phyloP scores from a whole-genome alignment of 768 basidiomycete genomes.

The Porpolomopsis calyptriformis region DNA sequence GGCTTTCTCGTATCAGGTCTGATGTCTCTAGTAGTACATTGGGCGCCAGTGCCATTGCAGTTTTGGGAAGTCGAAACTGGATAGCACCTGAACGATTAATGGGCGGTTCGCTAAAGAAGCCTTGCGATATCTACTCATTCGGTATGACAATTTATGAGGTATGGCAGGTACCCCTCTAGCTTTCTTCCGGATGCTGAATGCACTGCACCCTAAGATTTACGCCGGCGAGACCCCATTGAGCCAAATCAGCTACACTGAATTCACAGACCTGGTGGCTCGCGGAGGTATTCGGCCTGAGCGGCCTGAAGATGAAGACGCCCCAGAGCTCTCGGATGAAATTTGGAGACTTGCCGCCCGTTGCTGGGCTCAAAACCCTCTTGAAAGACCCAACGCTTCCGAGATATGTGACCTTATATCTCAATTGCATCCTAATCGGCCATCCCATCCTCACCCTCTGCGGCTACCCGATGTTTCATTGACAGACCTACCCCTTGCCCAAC shows the following conservation, averaged over 20 bases:
- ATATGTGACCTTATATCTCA: constrained; percentile 7
- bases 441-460: background rate
- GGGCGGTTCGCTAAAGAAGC: constrained; percentile 9
- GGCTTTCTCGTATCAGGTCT: constrained; percentile 17
- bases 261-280: constrained; percentile 10
- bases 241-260: constrained; percentile 6
- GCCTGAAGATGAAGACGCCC: constrained; percentile 15
- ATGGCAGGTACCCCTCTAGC: background rate
- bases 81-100: constrained; percentile 18
- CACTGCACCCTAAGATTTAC: background rate
- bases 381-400: constrained; percentile 12
- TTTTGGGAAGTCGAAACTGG: constrained; percentile 17
- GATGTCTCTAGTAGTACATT: constrained; percentile 13
- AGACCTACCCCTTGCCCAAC: background rate
- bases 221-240: constrained; percentile 14
- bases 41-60: background rate
- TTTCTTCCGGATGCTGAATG: background rate
- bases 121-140: constrained; percentile 17
- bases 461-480: background rate
- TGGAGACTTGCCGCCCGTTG: constrained; percentile 16
- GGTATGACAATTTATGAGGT: constrained; percentile 21
- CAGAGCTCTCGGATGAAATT: constrained; percentile 13
- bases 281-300: constrained; percentile 14
- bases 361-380: constrained; percentile 12
- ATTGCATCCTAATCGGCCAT: background rate